Percentiles rank a stretch among this genome's conserved stretches.
Evolutionary conservation across 179 eudicot genomes (phyloP).

Genomic region (Silene vulgaris): DNA sequence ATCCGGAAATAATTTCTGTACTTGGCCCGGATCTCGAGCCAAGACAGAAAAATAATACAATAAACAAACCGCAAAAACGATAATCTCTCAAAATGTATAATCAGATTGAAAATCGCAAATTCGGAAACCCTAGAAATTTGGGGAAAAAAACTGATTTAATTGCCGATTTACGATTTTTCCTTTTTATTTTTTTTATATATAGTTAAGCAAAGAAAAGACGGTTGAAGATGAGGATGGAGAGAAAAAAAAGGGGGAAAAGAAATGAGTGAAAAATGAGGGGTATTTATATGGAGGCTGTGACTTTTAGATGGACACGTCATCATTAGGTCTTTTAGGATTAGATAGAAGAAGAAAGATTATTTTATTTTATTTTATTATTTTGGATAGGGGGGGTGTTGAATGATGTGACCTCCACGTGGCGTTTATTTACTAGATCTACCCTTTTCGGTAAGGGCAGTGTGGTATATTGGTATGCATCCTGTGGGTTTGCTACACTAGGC

Average conservation of each 20-base stretch:
- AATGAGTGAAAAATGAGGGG: conserved; percentile 29
- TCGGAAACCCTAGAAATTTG: conserved; percentile 13
- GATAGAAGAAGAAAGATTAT: too few relatives aligned
- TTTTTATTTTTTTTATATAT: not conserved
- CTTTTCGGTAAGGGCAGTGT: too few relatives aligned
- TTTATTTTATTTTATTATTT: too few relatives aligned
- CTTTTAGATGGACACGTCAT: conserved; percentile 43
- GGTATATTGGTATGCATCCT: not conserved
- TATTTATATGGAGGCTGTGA: conserved; percentile 61
- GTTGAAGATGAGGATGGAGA: conserved; percentile 1
- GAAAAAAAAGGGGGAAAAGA: not conserved
- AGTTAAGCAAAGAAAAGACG: not conserved
- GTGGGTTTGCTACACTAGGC: too few relatives aligned
- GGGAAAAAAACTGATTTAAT: not conserved
- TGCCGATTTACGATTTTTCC: not conserved
- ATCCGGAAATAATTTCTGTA: conserved; percentile 26
- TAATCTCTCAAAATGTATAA: too few relatives aligned
- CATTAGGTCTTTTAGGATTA: not conserved
- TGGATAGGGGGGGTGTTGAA: not conserved
- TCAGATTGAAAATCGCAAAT: not conserved
- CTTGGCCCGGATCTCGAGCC: conserved; percentile 99
- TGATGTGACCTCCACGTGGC: conserved; percentile 27
- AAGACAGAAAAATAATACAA: conserved; percentile 44
- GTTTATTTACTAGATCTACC: not conserved
- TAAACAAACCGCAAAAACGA: not conserved